These are phyloP conservation scores for Acacia acuminata DNA, from an alignment of 306 rosid species.

Conservation along the genomic window DNA sequence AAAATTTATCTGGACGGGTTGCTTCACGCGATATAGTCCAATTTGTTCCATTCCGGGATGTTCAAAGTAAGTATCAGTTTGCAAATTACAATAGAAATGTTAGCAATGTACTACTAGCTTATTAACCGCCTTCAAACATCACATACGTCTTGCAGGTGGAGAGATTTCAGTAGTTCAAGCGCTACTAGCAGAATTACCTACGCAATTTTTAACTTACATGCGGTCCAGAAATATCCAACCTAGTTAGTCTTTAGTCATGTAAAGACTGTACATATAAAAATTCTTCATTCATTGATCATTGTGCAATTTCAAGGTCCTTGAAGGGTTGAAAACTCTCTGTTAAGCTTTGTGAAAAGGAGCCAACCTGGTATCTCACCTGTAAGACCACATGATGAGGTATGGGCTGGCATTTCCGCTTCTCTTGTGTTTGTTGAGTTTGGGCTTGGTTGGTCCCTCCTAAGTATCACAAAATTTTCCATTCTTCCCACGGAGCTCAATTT, in stretches of 20 bases:
- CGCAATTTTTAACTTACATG: conserved; percentile 88
- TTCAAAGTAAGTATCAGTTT: conserved; percentile 69
- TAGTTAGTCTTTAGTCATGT: conserved; percentile 54
- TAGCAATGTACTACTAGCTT: conserved; percentile 21
- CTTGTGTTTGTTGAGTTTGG: conserved; percentile 14
- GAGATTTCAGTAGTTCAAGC: conserved; percentile 92
- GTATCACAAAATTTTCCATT: conserved; percentile 17
- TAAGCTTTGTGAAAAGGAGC: conserved; percentile 23
- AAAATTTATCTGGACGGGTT: conserved; percentile 78
- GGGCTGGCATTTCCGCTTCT: conserved; percentile 26
- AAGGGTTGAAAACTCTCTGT: conserved; percentile 33
- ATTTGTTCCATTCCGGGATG: conserved; percentile 91
- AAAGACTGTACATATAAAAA: conserved; percentile 49
- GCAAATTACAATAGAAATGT: conserved; percentile 19
- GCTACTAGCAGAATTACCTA: conserved; percentile 88
- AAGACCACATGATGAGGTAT: conserved; percentile 3
- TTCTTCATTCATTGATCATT: conserved; percentile 35
- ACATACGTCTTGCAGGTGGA: conserved; percentile 66
- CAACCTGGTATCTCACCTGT: conserved; percentile 7
- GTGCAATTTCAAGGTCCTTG: conserved; percentile 36
- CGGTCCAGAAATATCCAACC: conserved; percentile 88
- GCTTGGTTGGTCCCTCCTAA: conserved; percentile 14
- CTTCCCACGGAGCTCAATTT: conserved; percentile 19
- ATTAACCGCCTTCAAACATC: conserved; percentile 9
- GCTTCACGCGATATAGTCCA: conserved; percentile 98